Percentiles rank a stretch among this genome's conserved stretches.
Conservation (phyloP, 2,329 filamentous ascomycete genomes). For the Geosmithia morbida region DNA sequence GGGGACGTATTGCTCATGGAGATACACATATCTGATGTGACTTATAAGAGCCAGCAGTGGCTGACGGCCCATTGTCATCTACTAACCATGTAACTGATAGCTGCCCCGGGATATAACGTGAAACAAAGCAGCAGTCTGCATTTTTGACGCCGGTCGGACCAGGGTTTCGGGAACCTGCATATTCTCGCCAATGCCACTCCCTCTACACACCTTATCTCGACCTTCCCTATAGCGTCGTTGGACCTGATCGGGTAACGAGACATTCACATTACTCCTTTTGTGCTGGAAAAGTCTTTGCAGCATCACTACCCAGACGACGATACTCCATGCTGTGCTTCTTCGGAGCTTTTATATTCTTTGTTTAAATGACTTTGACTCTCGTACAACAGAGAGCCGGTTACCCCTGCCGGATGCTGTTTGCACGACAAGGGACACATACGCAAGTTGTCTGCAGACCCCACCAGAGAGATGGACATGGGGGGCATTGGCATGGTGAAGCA, state of each 20-base stretch:
- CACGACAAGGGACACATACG: background rate
- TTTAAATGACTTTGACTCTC: slow-evolving; percentile 12
- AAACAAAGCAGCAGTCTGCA: background rate
- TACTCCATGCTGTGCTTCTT: slow-evolving; percentile 17
- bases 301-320: background rate
- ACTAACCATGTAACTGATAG: too few species aligned
- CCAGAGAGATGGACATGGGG: background rate
- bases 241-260: background rate
- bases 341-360: slow-evolving; percentile 21
- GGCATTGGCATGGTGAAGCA: background rate
- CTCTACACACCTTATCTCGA: background rate
- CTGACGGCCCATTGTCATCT: too few species aligned
- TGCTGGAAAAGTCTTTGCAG: background rate
- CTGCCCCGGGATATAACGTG: background rate
- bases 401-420: background rate
- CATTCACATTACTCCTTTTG: background rate
- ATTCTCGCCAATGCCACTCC: background rate
- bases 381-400: background rate
- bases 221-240: background rate
- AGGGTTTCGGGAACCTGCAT: background rate
- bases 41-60: too few species aligned
- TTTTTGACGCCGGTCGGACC: background rate
- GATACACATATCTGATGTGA: too few species aligned
- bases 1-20: too few species aligned
- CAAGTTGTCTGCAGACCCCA: background rate